Conservation (phyloP, 192 early-diverging fungal species). For the Coemansia sp. region DNA sequence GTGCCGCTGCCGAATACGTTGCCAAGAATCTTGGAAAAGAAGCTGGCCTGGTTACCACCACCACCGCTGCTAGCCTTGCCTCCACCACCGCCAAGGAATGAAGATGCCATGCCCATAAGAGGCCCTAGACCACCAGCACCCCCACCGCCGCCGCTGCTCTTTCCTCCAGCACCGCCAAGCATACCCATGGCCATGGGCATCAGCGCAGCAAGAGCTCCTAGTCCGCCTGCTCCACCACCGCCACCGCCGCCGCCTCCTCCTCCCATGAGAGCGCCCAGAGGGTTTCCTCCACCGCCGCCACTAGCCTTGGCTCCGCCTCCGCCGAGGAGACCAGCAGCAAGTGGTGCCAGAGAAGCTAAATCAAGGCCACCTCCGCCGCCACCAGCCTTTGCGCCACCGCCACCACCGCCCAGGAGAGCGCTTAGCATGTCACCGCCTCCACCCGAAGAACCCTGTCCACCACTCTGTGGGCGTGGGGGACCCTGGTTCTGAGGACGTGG, state of each 20-base stretch:
- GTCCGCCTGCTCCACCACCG: slow-evolving; percentile 31
- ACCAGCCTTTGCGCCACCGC: slow-evolving; percentile 8
- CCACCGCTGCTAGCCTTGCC: slow-evolving; percentile 13
- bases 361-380: slow-evolving; percentile 29
- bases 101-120: slow-evolving; percentile 42
- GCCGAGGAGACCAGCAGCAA: slow-evolving; percentile 42
- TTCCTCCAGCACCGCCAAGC: slow-evolving; percentile 27
- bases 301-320: slow-evolving; percentile 19
- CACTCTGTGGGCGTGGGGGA: slow-evolving; percentile 5
- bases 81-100: slow-evolving; percentile 39
- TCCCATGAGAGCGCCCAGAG: slow-evolving; percentile 3
- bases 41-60: slow-evolving; percentile 29
- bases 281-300: background rate
- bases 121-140: slow-evolving; percentile 38
- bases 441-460: background rate
- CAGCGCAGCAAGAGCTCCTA: slow-evolving; percentile 47
- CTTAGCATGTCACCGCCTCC: background rate
- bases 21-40: slow-evolving; percentile 49
- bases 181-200: slow-evolving; percentile 47
- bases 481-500: slow-evolving; percentile 12
- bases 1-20: slow-evolving; percentile 51
- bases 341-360: slow-evolving; percentile 36
- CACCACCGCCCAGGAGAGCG: slow-evolving; percentile 7
- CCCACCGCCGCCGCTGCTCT: slow-evolving; percentile 24
- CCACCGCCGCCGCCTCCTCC: slow-evolving; percentile 12